These are phyloP conservation scores for Myochromella boudieri DNA, from an alignment of 768 basidiomycete genomes.

Conservation along the genomic window DNA sequence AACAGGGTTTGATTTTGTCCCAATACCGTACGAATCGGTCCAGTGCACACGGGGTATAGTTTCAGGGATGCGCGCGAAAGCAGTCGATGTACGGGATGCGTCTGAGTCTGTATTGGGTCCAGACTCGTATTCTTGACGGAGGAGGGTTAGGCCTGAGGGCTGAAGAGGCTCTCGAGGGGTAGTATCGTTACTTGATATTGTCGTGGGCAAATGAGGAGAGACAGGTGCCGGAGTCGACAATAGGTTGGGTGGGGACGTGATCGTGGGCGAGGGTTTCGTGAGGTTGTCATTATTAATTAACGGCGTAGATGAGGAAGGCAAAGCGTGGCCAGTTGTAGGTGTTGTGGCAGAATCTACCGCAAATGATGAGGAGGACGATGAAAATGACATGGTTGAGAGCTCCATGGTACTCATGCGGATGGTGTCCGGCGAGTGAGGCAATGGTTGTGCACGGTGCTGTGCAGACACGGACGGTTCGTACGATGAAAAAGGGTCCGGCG, in stretches of 20 bases:
- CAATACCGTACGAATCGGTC: conserved; percentile 1
- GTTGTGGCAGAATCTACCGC: conserved; percentile 8
- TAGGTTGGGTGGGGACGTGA: conserved; percentile 12
- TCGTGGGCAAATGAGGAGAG: conserved; percentile 16
- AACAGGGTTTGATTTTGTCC: conserved; percentile 15
- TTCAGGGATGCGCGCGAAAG: conserved; percentile 1
- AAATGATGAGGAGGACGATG: conserved; percentile 21
- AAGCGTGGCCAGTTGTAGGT: conserved; percentile 7
- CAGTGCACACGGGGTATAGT: conserved; percentile 13
- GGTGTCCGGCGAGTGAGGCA: conserved; percentile 56
- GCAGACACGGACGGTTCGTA: conserved; percentile 13
- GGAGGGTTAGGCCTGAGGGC: conserved; percentile 39
- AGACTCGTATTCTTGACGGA: conserved; percentile 24
- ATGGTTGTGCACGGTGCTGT: conserved; percentile 11
- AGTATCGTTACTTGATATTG: conserved; percentile 12
- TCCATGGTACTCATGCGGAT: conserved; percentile 70
- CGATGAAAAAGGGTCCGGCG: conserved; percentile 24
- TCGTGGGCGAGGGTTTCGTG: conserved; percentile 13
- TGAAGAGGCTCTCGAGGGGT: conserved; percentile 19
- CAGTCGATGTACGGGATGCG: conserved; percentile 16
- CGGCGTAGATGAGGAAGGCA: conserved; percentile 13
- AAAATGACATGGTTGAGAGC: conserved; percentile 53
- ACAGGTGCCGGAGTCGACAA: conserved; percentile 8
- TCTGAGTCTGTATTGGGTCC: conserved; percentile 6
- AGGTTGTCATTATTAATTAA: conserved; percentile 11